Evolutionary conservation across 768 basidiomycete genomes (phyloP).

Genomic region (Cystofilobasidium macerans): DNA sequence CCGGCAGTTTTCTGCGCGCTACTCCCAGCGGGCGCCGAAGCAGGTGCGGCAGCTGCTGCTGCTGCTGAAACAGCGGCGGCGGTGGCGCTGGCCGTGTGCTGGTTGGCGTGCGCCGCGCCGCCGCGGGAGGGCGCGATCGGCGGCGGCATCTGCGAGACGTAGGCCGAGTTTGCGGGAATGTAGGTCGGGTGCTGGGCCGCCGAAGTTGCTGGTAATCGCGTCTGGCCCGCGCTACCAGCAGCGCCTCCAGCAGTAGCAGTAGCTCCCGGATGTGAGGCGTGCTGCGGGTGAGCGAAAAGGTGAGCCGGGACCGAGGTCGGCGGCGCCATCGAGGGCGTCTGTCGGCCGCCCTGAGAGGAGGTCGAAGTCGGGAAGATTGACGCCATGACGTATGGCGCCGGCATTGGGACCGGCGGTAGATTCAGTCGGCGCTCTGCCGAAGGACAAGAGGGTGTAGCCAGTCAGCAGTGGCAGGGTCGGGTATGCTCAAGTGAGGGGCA

Average conservation of each 20-base stretch:
- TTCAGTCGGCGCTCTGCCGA: constrained; percentile 11
- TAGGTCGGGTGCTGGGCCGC: background rate
- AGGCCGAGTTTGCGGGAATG: background rate
- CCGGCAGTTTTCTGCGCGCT: too few species aligned
- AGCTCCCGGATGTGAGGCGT: background rate
- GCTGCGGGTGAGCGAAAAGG: background rate
- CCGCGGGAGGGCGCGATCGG: background rate
- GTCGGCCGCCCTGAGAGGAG: background rate
- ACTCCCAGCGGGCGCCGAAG: background rate
- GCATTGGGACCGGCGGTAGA: constrained; percentile 4
- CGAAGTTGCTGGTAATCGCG: background rate
- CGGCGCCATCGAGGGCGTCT: background rate
- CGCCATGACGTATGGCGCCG: background rate
- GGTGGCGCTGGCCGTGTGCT: too few species aligned
- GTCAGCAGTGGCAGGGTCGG: background rate
- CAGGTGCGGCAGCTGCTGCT: background rate
- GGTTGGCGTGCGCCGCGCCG: background rate
- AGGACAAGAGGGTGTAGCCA: background rate
- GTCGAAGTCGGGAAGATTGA: background rate
- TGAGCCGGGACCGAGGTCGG: background rate
- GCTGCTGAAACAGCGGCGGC: constrained; percentile 6
- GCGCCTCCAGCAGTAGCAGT: too few species aligned
- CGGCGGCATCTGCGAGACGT: constrained; percentile 3
- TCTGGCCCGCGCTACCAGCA: too few species aligned
- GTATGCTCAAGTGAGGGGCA: background rate